Evolutionary conservation across 805 yeast species (phyloP).

Genomic region (Candida bentonensis): DNA sequence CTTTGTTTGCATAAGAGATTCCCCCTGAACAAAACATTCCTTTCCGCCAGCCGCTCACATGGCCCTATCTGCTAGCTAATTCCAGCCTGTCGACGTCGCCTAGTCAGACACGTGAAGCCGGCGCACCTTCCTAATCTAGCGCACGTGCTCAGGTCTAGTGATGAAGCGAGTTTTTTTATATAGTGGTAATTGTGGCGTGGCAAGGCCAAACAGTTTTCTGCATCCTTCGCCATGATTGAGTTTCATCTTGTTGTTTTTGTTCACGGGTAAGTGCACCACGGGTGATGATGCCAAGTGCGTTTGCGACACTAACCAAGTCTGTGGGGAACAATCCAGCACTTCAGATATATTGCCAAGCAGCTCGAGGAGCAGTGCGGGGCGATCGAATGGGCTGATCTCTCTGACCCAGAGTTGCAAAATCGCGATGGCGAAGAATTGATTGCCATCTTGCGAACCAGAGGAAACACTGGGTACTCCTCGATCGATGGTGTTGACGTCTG

Average conservation of each 20-base stretch:
- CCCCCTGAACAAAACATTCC: no score
- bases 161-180: no score
- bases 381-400: constrained; percentile 8
- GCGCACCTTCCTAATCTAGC: neutral
- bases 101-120: neutral
- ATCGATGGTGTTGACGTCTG: constrained; percentile 82
- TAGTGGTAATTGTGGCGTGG: no score
- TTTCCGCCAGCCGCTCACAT: no score
- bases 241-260: neutral
- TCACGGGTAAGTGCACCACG: neutral
- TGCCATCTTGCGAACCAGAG: constrained; percentile 28
- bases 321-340: constrained; percentile 67
- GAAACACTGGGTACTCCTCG: constrained; percentile 62
- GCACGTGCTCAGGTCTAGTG: no score
- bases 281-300: no score
- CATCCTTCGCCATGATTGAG: neutral
- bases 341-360: constrained; percentile 43
- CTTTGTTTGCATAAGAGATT: no score
- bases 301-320: constrained; percentile 17
- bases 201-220: no score
- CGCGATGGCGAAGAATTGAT: constrained; percentile 13
- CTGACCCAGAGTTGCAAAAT: constrained; percentile 7
- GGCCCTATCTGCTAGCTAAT: no score
- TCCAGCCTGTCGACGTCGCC: neutral
- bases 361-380: constrained; percentile 22